Evolutionary conservation across 371 early-diverging fungal species (phyloP), one percentile per base, ranked within the genome.

Genomic region (Saksenaea oblongispora): DNA sequence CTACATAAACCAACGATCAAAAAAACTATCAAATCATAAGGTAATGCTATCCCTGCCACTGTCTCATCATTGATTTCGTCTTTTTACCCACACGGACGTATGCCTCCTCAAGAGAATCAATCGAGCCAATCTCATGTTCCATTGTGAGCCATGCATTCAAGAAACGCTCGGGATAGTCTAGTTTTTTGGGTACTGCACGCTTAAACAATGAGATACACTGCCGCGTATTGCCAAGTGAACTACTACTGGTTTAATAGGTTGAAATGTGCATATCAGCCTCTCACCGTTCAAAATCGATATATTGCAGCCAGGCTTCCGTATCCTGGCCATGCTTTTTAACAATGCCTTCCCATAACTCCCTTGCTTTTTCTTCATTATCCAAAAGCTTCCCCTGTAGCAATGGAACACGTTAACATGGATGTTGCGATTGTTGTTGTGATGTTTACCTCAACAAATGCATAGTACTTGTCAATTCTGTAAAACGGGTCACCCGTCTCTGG

Each of bases 131-230:
- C 51, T 83, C 84, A 55, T 74, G 71, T 67, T 86, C 88, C 18
- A 86, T 70, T 1, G 64, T 54, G 1, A 69, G 58, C 80, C 85
- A 87, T 1, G 74, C 79, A 35, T 77, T 73, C 37, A 82, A 76
- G 2, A 90, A 51, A 7, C 78, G 63, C 36, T 84, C 82, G 5
- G 86, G 82, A 56, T 78, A 76, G 59, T 85, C 83, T 8, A 79
- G 57, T 5, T 68, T 64, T 27, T 79, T 75, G 22, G 37, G 41
- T 13, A 76, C 54, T 1, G 85, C 84, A 37, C 75, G 73, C 36
- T 77, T 79, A 64, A 79, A 87, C 14, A 80, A 56, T 0, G 62
- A 56, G 17, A 59, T 41, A 42, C 79, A 83, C n/a, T 64, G 58
- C 0, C 55, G n/a, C 0, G 66, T 54, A 41, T 78, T 60, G 2